Percentiles rank a stretch among this genome's conserved stretches.
These are phyloP conservation scores for Lathyrus tuberosus DNA, from an alignment of 306 rosid genomes.

Conservation along the genomic window DNA sequence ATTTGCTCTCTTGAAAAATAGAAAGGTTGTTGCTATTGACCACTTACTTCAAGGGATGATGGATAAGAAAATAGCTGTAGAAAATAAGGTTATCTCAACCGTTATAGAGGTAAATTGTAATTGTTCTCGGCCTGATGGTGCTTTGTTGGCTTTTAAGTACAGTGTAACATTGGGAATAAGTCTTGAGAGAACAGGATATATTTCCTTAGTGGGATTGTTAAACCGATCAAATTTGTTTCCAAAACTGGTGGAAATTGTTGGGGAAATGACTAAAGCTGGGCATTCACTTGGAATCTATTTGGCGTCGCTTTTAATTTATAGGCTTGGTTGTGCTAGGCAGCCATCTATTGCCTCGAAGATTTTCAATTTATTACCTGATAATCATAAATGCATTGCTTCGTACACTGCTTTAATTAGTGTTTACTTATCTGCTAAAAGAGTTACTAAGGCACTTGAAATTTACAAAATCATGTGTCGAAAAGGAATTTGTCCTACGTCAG, in stretches of 20 bases:
- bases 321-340: conserved; percentile 66
- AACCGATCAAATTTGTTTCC: conserved; percentile 55
- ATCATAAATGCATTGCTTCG: conserved; percentile 67
- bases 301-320: conserved; percentile 58
- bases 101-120: conserved; percentile 62
- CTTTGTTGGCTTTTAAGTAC: conserved; percentile 64
- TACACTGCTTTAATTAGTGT: conserved; percentile 75
- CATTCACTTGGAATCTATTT: conserved; percentile 69
- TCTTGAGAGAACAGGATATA: conserved; percentile 61
- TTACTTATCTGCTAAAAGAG: conserved; percentile 65
- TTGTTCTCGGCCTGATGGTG: conserved; percentile 59
- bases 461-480: conserved; percentile 55
- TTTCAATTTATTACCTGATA: conserved; percentile 64
- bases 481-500: conserved; percentile 58
- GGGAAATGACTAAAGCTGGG: conserved; percentile 62
- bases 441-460: conserved; percentile 62
- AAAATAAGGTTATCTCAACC: conserved; percentile 51
- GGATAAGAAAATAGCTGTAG: conserved; percentile 53
- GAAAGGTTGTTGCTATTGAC: conserved; percentile 63
- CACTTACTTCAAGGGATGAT: conserved; percentile 52
- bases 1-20: conserved; percentile 54
- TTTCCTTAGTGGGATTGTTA: conserved; percentile 63
- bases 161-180: conserved; percentile 49
- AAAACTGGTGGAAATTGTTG: conserved; percentile 54
- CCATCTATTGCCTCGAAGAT: conserved; percentile 56